These are phyloP conservation scores for Dryas drummondii DNA, from an alignment of 306 rosid species.

Conservation along the genomic window DNA sequence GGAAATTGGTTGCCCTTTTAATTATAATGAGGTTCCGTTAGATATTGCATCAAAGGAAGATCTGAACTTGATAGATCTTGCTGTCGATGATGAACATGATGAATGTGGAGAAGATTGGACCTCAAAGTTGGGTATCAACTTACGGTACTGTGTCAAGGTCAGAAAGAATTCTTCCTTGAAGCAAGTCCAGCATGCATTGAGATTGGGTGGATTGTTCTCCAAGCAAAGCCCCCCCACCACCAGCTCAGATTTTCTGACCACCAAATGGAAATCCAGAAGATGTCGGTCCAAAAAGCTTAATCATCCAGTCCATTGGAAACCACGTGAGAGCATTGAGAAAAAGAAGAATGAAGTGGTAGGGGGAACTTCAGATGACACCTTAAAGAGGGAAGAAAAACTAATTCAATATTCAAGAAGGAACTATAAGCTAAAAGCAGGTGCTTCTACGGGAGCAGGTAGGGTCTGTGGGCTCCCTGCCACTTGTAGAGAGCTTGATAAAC, in stretches of 20 bases:
- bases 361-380: constrained; percentile 30
- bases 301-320: constrained; percentile 34
- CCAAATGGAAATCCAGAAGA: constrained; percentile 70
- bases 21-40: constrained; percentile 63
- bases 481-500: constrained; percentile 33
- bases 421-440: constrained; percentile 50
- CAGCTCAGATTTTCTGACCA: constrained; percentile 34
- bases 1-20: constrained; percentile 68
- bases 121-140: constrained; percentile 78
- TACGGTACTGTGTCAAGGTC: constrained; percentile 66
- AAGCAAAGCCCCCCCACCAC: constrained; percentile 27
- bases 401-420: constrained; percentile 85
- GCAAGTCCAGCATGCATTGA: constrained; percentile 65
- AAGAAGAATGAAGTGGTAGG: constrained; percentile 45
- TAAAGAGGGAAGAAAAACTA: constrained; percentile 42
- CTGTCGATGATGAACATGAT: constrained; percentile 63
- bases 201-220: constrained; percentile 56
- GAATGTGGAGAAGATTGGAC: constrained; percentile 89
- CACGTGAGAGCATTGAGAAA: constrained; percentile 34
- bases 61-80: constrained; percentile 81
- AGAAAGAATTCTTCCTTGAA: constrained; percentile 65
- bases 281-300: constrained; percentile 70
- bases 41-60: constrained; percentile 79
- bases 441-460: constrained; percentile 34
- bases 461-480: constrained; percentile 30